Conservation (phyloP, 179 eudicot genomes). For the Heliamphora pulchella region DNA sequence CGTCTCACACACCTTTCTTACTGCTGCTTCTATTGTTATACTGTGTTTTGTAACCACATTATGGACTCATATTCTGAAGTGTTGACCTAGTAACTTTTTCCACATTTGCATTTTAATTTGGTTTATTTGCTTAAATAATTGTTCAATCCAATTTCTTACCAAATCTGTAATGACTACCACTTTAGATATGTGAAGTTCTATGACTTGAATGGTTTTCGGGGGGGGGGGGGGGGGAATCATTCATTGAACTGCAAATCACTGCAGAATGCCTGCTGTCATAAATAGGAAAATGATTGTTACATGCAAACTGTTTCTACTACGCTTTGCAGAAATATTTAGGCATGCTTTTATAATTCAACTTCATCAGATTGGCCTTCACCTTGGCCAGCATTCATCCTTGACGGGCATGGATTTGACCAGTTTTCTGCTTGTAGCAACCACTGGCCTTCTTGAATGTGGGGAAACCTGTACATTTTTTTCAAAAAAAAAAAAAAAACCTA, state of each 20-base stretch:
- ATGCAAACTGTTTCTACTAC: too few relatives aligned
- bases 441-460: background rate
- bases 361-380: background rate
- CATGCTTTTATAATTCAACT: background rate
- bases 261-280: too few relatives aligned
- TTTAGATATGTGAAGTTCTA: background rate
- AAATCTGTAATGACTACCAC: background rate
- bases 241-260: too few relatives aligned
- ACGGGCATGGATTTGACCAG: background rate
- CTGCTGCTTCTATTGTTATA: background rate
- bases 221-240: too few relatives aligned
- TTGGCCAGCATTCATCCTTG: background rate
- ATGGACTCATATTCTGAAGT: background rate
- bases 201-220: background rate
- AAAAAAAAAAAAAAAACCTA: background rate
- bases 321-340: too few relatives aligned
- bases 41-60: background rate
- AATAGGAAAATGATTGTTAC: background rate
- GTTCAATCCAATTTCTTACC: background rate
- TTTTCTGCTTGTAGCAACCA: background rate
- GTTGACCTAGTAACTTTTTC: background rate
- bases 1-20: slow-evolving; percentile 12
- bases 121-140: background rate
- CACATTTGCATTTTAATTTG: background rate
- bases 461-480: background rate